Evolutionary conservation across 1,139 yeast species (phyloP), one percentile per base, ranked within the genome.

Genomic region (Spencermartinsiella ligniputridi): DNA sequence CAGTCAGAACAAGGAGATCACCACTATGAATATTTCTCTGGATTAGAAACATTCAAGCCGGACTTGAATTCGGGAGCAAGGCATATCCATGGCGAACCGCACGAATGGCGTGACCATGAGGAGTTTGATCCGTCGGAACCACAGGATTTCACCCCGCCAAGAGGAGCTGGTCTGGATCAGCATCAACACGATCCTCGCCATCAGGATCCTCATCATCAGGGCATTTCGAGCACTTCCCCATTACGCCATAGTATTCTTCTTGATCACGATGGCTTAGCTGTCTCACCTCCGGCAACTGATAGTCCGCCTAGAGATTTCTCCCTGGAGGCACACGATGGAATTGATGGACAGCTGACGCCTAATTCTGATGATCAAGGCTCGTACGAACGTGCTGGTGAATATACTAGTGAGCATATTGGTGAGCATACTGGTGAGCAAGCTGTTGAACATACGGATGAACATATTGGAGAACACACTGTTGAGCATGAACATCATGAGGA

Each of bases 21-120:
- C 62, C 86, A 89, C 61, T 89, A 82, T 60, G 97, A 89, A 58
- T 90, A 87, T 60, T 89, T 82, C 58, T 83, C 95, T 1, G 96
- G 96, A 4, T 85, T 53, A n/a, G 65, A 61, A 36, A 27, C 25
- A n/a, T 9, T 27, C 15, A 37, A 47, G 3, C 41, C 44, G 5
- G 22, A 38, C 22, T 37, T 11, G 19, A 8, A 22, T 6, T n/a
- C 15, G 15, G 32, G 32, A 15, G 15, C 15, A 5, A 27, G 32
- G 15, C 36, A 40, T 8, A 35, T 21, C 20, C 29, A 25, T 24
- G 19, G 33, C n/a, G 22, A 40, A 27, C 17, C 19, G 18, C 25
- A 42, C 30, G 46, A 42, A 35, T 38, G 30, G 18, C 40, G 17
- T 24, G 40, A 37, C 15, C 46, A 47, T n/a, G 55, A 62, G 16